Base-by-base conservation (phyloP, 2,329 filamentous ascomycete genomes). In the Lecanicillium sp. region DNA sequence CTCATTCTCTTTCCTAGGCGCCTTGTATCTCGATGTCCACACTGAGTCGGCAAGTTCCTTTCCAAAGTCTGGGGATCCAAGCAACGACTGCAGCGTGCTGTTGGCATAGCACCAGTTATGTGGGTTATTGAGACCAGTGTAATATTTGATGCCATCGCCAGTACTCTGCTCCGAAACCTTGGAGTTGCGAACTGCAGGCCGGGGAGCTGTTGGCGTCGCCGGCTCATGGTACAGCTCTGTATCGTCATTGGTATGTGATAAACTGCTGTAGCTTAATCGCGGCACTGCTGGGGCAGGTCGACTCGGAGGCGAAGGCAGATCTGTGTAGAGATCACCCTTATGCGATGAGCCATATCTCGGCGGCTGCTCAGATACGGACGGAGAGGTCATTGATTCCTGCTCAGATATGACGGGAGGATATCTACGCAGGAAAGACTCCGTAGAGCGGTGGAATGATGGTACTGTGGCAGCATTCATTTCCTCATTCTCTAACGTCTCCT, bases 101-200 rank as follows among this genome's bases (percentile, higher is more conserved):
- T 95, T 96, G 69, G 92, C 88, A 55, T 95, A 96, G 57, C 90
- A 96, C 47, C 84, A 89, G 33, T 84, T 81, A 1, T 79, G 77
- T 29, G 87, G 85, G 50, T 96, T 96, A 42, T 79, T 66, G 11
- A 96, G 70, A 0, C 90, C 89, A 10, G 86, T 64, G 29, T 56
- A 56, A 29, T 49, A 43, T 28, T 45, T 57, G 19, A 44, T 33
- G 19, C 32, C 45, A 30, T 57, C 51, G 5, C 48, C 46, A 6
- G 48, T 84, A 73, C 49, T 78, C 66, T 58, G 68, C 36, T 58
- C 61, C 14, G 46, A 43, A 12, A 62, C 57, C 42, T 64, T 63
- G 35, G 68, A 56, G 33, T 64, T 51, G 42, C 46, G 49, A 60
- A 59, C 47, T 52, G 59, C 37, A 57, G 54, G 37, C 53, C 51